A percentile compares a stretch with the other conserved stretches of the same genome.
phyloP scores from a whole-genome alignment of 176 grass and related monocot genomes.

The Hsuehochloa calcarea region DNA sequence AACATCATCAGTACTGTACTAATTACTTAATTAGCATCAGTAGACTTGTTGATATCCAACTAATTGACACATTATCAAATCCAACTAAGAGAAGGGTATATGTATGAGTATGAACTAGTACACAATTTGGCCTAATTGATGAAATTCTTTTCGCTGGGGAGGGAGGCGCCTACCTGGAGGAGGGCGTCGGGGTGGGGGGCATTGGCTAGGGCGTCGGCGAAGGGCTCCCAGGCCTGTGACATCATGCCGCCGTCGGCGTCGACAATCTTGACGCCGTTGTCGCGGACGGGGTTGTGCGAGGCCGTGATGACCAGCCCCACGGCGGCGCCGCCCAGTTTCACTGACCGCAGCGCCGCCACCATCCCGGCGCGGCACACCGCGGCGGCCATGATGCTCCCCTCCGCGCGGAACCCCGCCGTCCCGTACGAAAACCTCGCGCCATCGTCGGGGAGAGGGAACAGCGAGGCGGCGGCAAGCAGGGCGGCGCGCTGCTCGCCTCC shows the following conservation, averaged over 20 bases:
- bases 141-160: not conserved
- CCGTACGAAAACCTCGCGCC: conserved; percentile 76
- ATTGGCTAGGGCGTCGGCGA: conserved; percentile 77
- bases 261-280: conserved; percentile 92
- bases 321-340: conserved; percentile 56
- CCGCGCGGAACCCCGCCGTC: conserved; percentile 76
- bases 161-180: conserved; percentile 45
- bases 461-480: conserved; percentile 48
- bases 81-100: not conserved
- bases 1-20: not conserved
- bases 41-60: not conserved
- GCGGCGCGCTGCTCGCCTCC: conserved; percentile 41
- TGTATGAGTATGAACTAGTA: not conserved
- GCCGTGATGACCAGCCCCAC: conserved; percentile 79
- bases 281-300: conserved; percentile 73
- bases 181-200: conserved; percentile 55
- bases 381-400: conserved; percentile 60
- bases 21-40: not conserved
- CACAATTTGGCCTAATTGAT: not conserved
- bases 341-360: conserved; percentile 67
- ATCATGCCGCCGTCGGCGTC: conserved; percentile 90
- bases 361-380: conserved; percentile 76
- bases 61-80: not conserved
- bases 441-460: conserved; percentile 58
- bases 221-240: conserved; percentile 78